Evolutionary conservation across 495 filamentous ascomycete species (phyloP).

Genomic region (Immersiella caudata): DNA sequence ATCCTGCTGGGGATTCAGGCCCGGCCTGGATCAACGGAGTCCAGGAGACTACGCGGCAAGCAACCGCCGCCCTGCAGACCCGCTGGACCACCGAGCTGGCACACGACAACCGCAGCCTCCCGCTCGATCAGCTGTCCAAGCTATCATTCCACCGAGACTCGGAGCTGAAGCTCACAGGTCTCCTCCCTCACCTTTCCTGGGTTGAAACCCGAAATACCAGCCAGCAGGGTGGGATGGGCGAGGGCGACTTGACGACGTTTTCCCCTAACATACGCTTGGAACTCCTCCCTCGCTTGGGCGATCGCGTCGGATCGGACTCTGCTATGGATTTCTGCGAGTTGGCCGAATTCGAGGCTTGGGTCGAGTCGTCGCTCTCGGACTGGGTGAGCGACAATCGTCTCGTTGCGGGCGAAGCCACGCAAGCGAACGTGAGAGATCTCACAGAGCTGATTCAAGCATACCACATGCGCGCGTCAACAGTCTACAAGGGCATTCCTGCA

Average conservation of each 20-base stretch:
- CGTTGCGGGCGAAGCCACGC: background rate
- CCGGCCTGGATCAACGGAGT: conserved; percentile 8
- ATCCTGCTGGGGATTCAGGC: background rate
- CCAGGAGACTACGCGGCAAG: background rate
- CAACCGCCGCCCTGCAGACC: background rate
- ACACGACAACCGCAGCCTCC: background rate
- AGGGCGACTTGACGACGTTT: conserved; percentile 17
- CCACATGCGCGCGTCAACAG: conserved; percentile 17
- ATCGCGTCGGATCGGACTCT: too few relatives aligned
- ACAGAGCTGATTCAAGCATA: conserved; percentile 30
- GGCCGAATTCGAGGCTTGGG: conserved; percentile 28
- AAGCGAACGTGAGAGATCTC: conserved; percentile 4
- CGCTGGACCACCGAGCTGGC: conserved; percentile 24
- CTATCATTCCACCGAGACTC: conserved; percentile 22
- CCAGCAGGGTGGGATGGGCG: background rate
- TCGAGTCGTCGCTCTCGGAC: conserved; percentile 15
- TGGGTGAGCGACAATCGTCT: conserved; percentile 25
- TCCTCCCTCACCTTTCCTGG: conserved; percentile 16
- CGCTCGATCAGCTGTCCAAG: background rate
- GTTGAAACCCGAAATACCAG: background rate
- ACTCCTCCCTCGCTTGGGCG: background rate
- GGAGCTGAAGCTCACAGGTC: conserved; percentile 14
- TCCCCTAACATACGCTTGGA: background rate
- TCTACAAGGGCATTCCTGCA: conserved; percentile 53
- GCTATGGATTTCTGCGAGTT: conserved; percentile 2